phyloP scores from a whole-genome alignment of 192 early-diverging fungal species.

The Obelidium mucronatum region DNA sequence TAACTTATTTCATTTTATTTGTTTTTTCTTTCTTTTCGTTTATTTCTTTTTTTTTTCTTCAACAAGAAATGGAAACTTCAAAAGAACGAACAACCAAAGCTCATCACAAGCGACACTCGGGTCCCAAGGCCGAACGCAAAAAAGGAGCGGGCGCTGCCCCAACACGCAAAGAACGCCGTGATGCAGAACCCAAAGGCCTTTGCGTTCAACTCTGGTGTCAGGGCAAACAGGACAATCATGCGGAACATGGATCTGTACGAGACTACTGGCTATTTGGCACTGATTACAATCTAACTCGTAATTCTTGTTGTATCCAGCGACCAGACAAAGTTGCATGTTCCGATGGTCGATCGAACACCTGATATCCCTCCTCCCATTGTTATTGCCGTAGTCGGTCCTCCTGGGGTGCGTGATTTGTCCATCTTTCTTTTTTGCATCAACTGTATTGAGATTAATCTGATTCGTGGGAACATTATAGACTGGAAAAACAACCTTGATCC shows the following conservation, averaged over 20 bases:
- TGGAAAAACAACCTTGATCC: slow-evolving; percentile 98
- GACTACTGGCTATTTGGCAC: too few species aligned
- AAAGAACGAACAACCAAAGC: slow-evolving; percentile 60
- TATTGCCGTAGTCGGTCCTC: slow-evolving; percentile 96
- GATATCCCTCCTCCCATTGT: slow-evolving; percentile 90
- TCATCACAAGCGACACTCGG: slow-evolving; percentile 82
- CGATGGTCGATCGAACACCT: slow-evolving; percentile 92
- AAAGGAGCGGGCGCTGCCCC: slow-evolving; percentile 46
- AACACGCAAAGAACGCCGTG: slow-evolving; percentile 75
- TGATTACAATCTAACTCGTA: not conserved
- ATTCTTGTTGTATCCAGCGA: too few species aligned
- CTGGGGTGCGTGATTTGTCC: slow-evolving; percentile 62
- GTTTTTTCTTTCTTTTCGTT: not conserved
- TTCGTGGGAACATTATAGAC: slow-evolving; percentile 53
- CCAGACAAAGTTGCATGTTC: slow-evolving; percentile 95
- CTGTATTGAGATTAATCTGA: too few species aligned
- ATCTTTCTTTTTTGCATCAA: too few species aligned
- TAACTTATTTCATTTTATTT: not conserved
- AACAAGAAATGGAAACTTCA: not conserved
- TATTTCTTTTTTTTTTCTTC: not conserved
- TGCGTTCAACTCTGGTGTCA: slow-evolving; percentile 52
- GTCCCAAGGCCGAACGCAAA: slow-evolving; percentile 87
- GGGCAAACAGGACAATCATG: slow-evolving; percentile 80
- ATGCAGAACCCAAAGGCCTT: slow-evolving; percentile 86
- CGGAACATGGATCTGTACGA: slow-evolving; percentile 81